phyloP scores from a whole-genome alignment of 345 rosid species.

The Populus simonii region DNA sequence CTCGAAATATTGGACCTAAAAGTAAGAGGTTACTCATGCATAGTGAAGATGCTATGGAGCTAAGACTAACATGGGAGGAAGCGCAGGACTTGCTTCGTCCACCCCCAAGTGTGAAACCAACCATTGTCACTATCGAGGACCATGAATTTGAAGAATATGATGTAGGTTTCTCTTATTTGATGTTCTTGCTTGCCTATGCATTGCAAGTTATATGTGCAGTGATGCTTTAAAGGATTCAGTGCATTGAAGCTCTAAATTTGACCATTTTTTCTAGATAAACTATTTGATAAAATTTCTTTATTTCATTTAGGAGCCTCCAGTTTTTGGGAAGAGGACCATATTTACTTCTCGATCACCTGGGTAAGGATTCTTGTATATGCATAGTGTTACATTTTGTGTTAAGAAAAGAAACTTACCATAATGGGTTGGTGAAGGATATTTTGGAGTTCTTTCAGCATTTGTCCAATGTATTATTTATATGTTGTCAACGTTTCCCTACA shows the following conservation, averaged over 20 bases:
- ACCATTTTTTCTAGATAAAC: neutral
- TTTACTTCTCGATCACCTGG: constrained; percentile 53
- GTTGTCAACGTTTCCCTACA: neutral
- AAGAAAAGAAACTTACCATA: neutral
- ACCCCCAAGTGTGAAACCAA: constrained; percentile 56
- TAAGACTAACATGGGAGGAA: constrained; percentile 87
- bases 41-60: constrained; percentile 67
- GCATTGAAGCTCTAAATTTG: neutral
- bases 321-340: constrained; percentile 83
- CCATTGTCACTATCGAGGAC: constrained; percentile 60
- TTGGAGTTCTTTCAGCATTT: neutral
- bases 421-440: neutral
- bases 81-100: constrained; percentile 88
- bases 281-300: constrained; percentile 26
- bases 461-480: neutral
- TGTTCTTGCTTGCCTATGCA: neutral
- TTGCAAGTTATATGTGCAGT: neutral
- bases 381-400: neutral
- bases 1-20: constrained; percentile 73
- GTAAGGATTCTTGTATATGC: constrained; percentile 38
- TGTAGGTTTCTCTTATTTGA: constrained; percentile 37
- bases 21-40: constrained; percentile 66
- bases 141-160: constrained; percentile 89
- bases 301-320: constrained; percentile 74
- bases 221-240: constrained; percentile 1